A percentile compares a stretch with the other conserved stretches of the same genome.
phyloP scores from a whole-genome alignment of 768 basidiomycete genomes.

The Lentinula lateritia region DNA sequence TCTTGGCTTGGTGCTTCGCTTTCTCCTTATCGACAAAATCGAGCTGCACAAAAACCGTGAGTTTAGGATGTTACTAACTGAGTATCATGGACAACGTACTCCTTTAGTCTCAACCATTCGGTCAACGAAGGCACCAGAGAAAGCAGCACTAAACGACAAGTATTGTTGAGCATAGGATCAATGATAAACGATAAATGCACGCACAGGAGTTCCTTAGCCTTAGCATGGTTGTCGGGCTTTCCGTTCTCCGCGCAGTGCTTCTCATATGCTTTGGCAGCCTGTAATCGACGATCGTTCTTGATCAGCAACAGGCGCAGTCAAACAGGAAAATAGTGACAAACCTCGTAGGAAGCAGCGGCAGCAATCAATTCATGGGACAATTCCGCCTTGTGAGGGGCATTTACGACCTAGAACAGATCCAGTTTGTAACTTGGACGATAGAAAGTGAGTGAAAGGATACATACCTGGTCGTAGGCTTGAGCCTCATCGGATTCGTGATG shows the following conservation, averaged over 20 bases:
- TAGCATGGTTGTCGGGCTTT: slow-evolving; percentile 32
- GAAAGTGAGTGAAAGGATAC: too few relatives aligned
- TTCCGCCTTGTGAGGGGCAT: slow-evolving; percentile 39
- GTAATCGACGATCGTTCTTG: neutral
- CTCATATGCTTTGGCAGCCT: slow-evolving; percentile 48
- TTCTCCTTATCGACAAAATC: neutral
- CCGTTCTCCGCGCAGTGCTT: slow-evolving; percentile 38
- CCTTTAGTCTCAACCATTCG: slow-evolving; percentile 44
- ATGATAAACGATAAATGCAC: neutral
- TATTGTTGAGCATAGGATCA: neutral
- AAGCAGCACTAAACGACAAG: slow-evolving; percentile 24
- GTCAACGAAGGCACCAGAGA: slow-evolving; percentile 28
- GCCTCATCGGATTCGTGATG: slow-evolving; percentile 13
- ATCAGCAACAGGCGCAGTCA: too few relatives aligned
- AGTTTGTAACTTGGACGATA: neutral
- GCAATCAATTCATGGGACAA: slow-evolving; percentile 51
- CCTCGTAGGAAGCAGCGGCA: slow-evolving; percentile 48
- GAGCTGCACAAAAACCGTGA: neutral
- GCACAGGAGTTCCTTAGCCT: slow-evolving; percentile 39
- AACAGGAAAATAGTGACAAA: slow-evolving; percentile 8
- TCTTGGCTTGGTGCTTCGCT: neutral
- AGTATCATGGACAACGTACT: slow-evolving; percentile 12
- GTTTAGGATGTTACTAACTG: too few relatives aligned
- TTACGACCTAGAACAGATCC: slow-evolving; percentile 22
- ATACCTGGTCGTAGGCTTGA: slow-evolving; percentile 14